Evolutionary conservation across 176 grass and related monocot genomes (phyloP), one percentile per base, ranked within the genome.

Genomic region (Musa acuminata): DNA sequence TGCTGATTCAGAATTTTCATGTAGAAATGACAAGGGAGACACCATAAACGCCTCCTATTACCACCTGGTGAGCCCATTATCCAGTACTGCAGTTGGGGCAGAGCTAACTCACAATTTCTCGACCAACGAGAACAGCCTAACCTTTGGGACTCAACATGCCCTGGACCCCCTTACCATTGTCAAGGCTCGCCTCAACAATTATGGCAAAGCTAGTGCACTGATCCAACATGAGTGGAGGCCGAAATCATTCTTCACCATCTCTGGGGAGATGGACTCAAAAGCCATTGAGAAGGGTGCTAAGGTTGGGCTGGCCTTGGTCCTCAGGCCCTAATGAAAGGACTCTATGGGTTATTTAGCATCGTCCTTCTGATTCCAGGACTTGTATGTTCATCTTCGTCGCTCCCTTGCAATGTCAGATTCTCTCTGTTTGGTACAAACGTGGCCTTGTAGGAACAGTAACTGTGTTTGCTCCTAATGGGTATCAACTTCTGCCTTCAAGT

Each of bases 251-350:
- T 43, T 87, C 73, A 99, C 95, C 53, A 82, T 99, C 58, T 94
- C 90, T 1, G 86, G 86, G 0, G 88, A 99, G 49, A 88, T 99
- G 0, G 95, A 99, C 77, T 94, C 90, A 1, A 99, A 94, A 80
- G 87, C 95, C 51, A 94, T 99, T 2, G 91, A 99, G 82, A 94
- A 99, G 84, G 91, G 88, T 84, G 93, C 95, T 8, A 99, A 99
- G 83, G 87, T 99, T 0, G 95, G 95, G 49, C 79, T 99, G 1
- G 83, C 90, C 0, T 75, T 99, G 62, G 91, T 82, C 25, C 88
- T 99, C 60, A 99, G 91, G 78, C 91, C 95, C 74, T 99, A 84
- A 93, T 85, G 9, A 8, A 54, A 8, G 8, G 1, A 12, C 80
- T 68, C 84, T 27, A 50, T 64, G 0, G 35, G 35, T 43, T 43